Evolutionary conservation across 1,139 yeast genomes (phyloP).

Genomic region (Hansenula anomala): DNA sequence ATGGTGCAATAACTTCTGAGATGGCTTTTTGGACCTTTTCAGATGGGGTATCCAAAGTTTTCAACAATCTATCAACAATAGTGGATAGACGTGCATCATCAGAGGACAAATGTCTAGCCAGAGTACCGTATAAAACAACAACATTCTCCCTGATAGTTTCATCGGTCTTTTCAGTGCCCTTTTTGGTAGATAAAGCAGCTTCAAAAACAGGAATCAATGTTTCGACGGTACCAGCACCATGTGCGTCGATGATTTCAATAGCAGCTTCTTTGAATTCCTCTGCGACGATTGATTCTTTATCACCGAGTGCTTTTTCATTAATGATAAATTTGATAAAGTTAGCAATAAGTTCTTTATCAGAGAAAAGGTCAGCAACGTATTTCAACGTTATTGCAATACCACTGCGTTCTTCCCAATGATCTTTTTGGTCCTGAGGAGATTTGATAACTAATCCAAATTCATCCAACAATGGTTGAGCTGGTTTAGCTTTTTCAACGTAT

Average conservation of each 20-base stretch:
- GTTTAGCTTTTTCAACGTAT: constrained; percentile 58
- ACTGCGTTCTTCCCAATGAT: constrained; percentile 80
- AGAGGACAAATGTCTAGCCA: constrained; percentile 72
- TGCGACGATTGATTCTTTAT: constrained; percentile 65
- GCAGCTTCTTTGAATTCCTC: constrained; percentile 92
- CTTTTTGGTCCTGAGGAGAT: constrained; percentile 54
- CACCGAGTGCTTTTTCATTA: constrained; percentile 63
- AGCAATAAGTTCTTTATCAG: constrained; percentile 34
- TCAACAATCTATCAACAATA: constrained; percentile 65
- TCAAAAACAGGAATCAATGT: constrained; percentile 76
- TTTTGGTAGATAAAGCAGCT: constrained; percentile 37
- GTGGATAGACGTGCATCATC: constrained; percentile 59
- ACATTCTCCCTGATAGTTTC: constrained; percentile 74
- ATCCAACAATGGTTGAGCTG: constrained; percentile 74
- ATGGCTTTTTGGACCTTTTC: constrained; percentile 87
- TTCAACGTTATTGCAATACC: constrained; percentile 71
- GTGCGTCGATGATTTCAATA: constrained; percentile 55
- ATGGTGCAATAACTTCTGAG: constrained; percentile 79
- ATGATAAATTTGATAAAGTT: constrained; percentile 56
- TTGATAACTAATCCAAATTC: constrained; percentile 75
- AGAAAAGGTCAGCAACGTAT: constrained; percentile 48
- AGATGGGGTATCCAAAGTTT: constrained; percentile 80
- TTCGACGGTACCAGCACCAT: constrained; percentile 66
- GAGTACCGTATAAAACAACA: constrained; percentile 80
- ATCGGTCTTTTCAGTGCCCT: constrained; percentile 42